phyloP scores from a whole-genome alignment of 2,329 filamentous ascomycete genomes.

The Fusarium armeniacum region DNA sequence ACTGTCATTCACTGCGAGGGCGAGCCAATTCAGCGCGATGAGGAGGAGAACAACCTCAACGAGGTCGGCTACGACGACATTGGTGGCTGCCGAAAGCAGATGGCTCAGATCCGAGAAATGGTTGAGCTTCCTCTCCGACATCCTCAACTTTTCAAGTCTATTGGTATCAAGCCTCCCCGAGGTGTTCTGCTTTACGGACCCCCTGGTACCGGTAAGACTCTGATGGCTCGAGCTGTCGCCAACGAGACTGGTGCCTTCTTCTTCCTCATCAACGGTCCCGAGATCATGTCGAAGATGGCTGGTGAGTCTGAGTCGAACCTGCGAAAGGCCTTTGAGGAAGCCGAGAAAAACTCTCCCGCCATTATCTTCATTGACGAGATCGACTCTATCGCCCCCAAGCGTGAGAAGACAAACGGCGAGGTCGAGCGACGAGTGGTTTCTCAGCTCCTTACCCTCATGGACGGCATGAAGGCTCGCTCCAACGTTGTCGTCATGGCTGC shows the following conservation, averaged over 20 bases:
- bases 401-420: constrained; percentile 99
- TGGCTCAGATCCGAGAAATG: constrained; percentile 99
- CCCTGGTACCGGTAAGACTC: constrained; percentile 98
- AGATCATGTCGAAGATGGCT: constrained; percentile 99
- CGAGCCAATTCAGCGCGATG: constrained; percentile 90
- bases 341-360: constrained; percentile 98
- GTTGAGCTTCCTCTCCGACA: constrained; percentile 97
- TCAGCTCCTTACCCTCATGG: constrained; percentile 97
- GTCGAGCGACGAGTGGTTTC: constrained; percentile 99
- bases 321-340: constrained; percentile 99
- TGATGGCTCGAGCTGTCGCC: constrained; percentile 98
- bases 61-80: constrained; percentile 99
- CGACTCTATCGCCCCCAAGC: constrained; percentile 98
- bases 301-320: constrained; percentile 99
- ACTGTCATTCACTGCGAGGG: constrained; percentile 99
- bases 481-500: constrained; percentile 99
- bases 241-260: constrained; percentile 99
- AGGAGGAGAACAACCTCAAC: constrained; percentile 99
- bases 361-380: constrained; percentile 99
- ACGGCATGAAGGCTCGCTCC: constrained; percentile 99
- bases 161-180: constrained; percentile 98
- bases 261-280: constrained; percentile 98
- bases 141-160: constrained; percentile 99
- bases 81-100: constrained; percentile 99
- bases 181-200: constrained; percentile 97